Evolutionary conservation across 192 early-diverging fungal genomes (phyloP).

Genomic region (Backusella westeae): DNA sequence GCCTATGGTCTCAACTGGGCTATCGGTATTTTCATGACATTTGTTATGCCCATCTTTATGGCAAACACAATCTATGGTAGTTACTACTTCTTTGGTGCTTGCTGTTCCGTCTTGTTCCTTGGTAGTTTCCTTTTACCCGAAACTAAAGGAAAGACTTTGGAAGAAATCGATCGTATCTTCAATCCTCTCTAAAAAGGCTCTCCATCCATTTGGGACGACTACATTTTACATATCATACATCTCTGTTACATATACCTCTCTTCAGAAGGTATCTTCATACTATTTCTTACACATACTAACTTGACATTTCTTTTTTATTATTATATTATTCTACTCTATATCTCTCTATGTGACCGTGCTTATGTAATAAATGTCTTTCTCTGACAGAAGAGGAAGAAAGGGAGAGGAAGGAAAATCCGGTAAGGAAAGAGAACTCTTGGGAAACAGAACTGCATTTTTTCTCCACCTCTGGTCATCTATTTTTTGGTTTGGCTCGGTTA

Average conservation of each 20-base stretch:
- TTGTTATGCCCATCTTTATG: conserved; percentile 40
- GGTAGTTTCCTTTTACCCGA: conserved; percentile 75
- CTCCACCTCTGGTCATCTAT: background rate
- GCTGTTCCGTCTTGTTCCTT: conserved; percentile 35
- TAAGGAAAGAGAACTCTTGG: background rate
- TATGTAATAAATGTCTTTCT: conserved; percentile 9
- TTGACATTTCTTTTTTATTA: background rate
- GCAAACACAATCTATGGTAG: conserved; percentile 34
- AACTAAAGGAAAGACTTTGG: conserved; percentile 79
- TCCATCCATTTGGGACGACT: background rate
- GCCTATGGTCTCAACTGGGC: conserved; percentile 39
- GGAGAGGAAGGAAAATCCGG: background rate
- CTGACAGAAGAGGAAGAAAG: background rate
- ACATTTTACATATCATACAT: background rate
- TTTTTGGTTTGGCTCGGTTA: background rate
- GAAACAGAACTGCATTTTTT: background rate
- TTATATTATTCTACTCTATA: conserved; percentile 2
- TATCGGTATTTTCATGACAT: conserved; percentile 36
- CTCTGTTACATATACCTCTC: background rate
- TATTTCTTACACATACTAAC: conserved; percentile 1
- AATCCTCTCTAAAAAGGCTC: conserved; percentile 9
- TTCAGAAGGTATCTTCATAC: background rate
- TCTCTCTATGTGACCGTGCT: background rate
- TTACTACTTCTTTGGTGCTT: conserved; percentile 37
- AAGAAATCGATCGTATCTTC: conserved; percentile 88